Percentiles rank a stretch among this genome's conserved stretches.
Conservation (phyloP, 2,329 filamentous ascomycete genomes). For the Beauveria brongniartii region DNA sequence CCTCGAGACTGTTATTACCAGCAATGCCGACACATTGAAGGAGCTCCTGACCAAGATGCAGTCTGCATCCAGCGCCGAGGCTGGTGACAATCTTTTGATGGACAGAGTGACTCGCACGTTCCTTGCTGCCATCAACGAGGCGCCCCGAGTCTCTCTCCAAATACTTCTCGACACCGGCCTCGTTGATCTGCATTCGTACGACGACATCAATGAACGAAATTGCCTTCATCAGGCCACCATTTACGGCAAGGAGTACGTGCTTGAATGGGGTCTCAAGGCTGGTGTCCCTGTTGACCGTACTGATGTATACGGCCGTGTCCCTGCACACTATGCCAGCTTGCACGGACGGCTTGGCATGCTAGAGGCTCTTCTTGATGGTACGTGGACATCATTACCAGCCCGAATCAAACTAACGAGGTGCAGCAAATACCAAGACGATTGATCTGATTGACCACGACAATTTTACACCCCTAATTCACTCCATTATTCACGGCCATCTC, state of each 20-base stretch:
- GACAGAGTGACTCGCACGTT: slow-evolving; percentile 87
- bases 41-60: slow-evolving; percentile 74
- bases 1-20: slow-evolving; percentile 75
- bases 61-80: slow-evolving; percentile 39
- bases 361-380: slow-evolving; percentile 60
- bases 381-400: slow-evolving; percentile 11
- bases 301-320: slow-evolving; percentile 90
- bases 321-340: slow-evolving; percentile 93
- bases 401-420: slow-evolving; percentile 11
- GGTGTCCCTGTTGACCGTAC: slow-evolving; percentile 70
- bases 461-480: slow-evolving; percentile 91
- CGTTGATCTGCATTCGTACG: slow-evolving; percentile 86
- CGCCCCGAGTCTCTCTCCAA: slow-evolving; percentile 65
- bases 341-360: slow-evolving; percentile 84
- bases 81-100: slow-evolving; percentile 47
- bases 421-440: slow-evolving; percentile 65
- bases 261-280: slow-evolving; percentile 65
- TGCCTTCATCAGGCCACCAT: slow-evolving; percentile 96
- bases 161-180: slow-evolving; percentile 71
- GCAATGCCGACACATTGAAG: slow-evolving; percentile 67
- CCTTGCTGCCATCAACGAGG: slow-evolving; percentile 80
- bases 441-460: slow-evolving; percentile 92
- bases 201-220: slow-evolving; percentile 96
- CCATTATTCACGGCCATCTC: slow-evolving; percentile 80
- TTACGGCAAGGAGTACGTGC: slow-evolving; percentile 73